Evolutionary conservation across 169 alveolate species (phyloP), one percentile per base, ranked within the genome.

Genomic region (Plasmodium fragile): DNA sequence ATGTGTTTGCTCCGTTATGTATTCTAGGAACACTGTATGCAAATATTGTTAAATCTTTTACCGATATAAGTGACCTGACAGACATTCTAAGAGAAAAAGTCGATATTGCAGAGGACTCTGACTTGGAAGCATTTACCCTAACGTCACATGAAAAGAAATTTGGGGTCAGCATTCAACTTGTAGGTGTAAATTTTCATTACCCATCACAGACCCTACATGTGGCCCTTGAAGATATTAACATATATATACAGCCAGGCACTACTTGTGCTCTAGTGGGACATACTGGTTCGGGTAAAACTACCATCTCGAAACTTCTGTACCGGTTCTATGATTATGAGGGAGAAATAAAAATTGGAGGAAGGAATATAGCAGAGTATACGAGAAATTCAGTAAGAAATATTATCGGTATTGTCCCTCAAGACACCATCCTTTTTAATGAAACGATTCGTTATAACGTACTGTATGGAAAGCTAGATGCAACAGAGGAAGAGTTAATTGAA

Each of bases 391-490:
- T 94, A 81, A 82, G 97, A 39, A 77, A 85, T 75, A 80, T 69
- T 41, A 81, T 95, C 39, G 98, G 98, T 7, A 95, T 96, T 16
- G 98, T 96, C 39, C 98, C 99, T 7, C 99, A 98, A 96, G 99
- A 98, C 77, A 98, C 99, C 25, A 89, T 94, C 78, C 95, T 98
- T 69, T 98, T 98, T 96, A 98, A 98, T 91, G 98, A 96, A 36
- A 95, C 99, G 4, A 92, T 99, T 11, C 96, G 95, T 75, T 97
- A 98, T 77, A 99, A 99, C 93, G 95, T 99, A 28, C 92, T 95
- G 13, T 97, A 98, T 95, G 99, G 99, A 18, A 96, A 95, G 80
- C 85, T 85, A 32, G 97, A 97, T 36, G 98, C 98, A 18, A 94
- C 98, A 3, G 93, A 97, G 34, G 97, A 96, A 30, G 95, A 95